Base-by-base conservation (phyloP, 352 stramenopile species). In the Phytophthora boehmeriae region DNA sequence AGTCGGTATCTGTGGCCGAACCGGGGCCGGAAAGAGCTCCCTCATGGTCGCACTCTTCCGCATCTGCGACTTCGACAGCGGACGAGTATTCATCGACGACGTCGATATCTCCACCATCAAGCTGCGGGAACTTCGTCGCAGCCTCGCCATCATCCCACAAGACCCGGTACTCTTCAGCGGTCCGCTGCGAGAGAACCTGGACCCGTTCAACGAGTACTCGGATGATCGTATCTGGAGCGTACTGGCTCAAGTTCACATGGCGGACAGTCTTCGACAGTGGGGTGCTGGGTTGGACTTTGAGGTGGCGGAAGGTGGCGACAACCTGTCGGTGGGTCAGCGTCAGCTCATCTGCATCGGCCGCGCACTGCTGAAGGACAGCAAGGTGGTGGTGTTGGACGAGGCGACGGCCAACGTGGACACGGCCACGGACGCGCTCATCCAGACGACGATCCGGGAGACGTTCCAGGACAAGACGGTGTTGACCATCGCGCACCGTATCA, bases 351-450 rank as follows among this genome's bases (percentile, higher is more conserved):
- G 93, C 56, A 86, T 99, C 39, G 96, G 78, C n/a, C 75, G 96
- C 30, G 95, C 96, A 8, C 70, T 98, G 44, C 68, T 99, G 8
- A 75, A 81, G 16, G 78, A 97, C 39, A 91, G 87, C 50, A 67
- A 70, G 41, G 92, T 99, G 35, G 69, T 99, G 10, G 70, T 99
- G 13, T 88, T 99, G 74, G 97, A 99, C 56, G 97, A 99, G 73
- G 95, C 95, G 4, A 98, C 95, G 2, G 83, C 86, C 11, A 89
- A 76, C 27, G 80, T 92, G 25, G 85, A 92, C 47, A 52, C 51
- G 2, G 65, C 75, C 13, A 86, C 70, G 16, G 89, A 97, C 50
- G 32, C 38, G 8, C 48, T 70, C 8, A 66, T 70, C 49, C 0
- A 59, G 58, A 59, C 68, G 5, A 88, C 83, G 22, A 93, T 98